Base-by-base conservation (phyloP, 257 asterid species). In the Fraxinus anomala region DNA sequence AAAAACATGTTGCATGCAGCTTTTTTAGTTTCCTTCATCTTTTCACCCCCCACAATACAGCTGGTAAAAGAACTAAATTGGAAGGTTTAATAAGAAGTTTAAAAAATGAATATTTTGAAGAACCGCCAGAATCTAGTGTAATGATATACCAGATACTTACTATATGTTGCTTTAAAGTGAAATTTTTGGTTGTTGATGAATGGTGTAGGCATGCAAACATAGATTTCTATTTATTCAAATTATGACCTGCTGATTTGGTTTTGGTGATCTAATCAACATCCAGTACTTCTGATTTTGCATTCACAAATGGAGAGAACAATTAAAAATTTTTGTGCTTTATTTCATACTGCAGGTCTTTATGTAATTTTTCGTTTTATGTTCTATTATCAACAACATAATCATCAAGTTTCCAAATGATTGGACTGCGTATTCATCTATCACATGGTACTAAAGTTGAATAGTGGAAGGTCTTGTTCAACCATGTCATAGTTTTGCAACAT, bases 341-440 rank as follows among this genome's bases (percentile, higher is more conserved):
- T 16, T 79, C 66, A 65, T 56, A 24, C 28, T 69, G 40, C 28
- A 59, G 12, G 24, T 68, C 42, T 30, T 40, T 63, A 66, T 36
- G 26, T 54, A 28, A 75, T 36, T 59, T 19, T 33, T 26, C 36
- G 26, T 56, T 75, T 59, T 80, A 19, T 42, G 14, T 39, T 44
- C 5, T 8, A 13, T 39, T 78, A 71, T 77, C 34, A 44, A 8
- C 24, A 39, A 70, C 71, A 26, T 44, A 21, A 75, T 74, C 73
- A 40, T 73, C 83, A 74, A 37, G 36, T 77, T 68, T 54, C 40
- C 74, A 37, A 28, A 69, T 74, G 51, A 40, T 31, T 72, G 67
- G 56, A 70, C 67, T 71, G 76, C 75, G 61, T 73, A 59, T 72
- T 73, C 79, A 37, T 77, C 66, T 69, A 70, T 73, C 73, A 56